A percentile compares a stretch with the other conserved stretches of the same genome.
phyloP scores from a whole-genome alignment of 1,284 basidiomycete species.

The Spongispora temasekensis region DNA sequence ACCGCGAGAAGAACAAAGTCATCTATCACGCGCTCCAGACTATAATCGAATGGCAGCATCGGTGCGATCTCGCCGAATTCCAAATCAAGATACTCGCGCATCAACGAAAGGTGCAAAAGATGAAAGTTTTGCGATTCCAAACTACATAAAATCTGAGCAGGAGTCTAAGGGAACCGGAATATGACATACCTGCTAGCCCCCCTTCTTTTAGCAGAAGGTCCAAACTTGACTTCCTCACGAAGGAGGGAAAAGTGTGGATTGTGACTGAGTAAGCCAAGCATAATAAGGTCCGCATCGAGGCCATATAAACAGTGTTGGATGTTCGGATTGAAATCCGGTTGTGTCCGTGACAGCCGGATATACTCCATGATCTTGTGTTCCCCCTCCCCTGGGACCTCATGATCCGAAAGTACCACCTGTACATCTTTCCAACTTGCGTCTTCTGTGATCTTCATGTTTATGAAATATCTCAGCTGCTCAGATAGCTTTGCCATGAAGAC shows the following conservation, averaged over 20 bases:
- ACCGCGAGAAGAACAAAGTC: constrained; percentile 97
- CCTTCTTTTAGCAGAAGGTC: constrained; percentile 77
- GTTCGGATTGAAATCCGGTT: constrained; percentile 93
- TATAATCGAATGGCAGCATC: constrained; percentile 69
- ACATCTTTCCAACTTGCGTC: constrained; percentile 94
- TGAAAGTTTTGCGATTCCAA: constrained; percentile 92
- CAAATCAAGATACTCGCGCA: constrained; percentile 96
- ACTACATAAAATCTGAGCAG: constrained; percentile 41
- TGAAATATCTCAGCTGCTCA: constrained; percentile 91
- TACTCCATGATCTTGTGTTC: constrained; percentile 99
- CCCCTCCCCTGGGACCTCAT: constrained; percentile 98
- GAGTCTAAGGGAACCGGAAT: constrained; percentile 2
- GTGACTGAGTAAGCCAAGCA: constrained; percentile 96
- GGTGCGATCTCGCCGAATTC: constrained; percentile 80
- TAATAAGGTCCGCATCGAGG: constrained; percentile 97
- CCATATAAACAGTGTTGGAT: constrained; percentile 97
- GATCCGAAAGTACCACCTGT: constrained; percentile 94
- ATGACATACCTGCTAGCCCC: constrained; percentile 60
- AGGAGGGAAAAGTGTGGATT: constrained; percentile 98
- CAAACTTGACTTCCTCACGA: constrained; percentile 98
- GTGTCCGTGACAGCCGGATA: constrained; percentile 92
- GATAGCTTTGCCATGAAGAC: constrained; percentile 94
- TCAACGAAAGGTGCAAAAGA: constrained; percentile 89
- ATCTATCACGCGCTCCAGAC: constrained; percentile 92
- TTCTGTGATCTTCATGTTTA: constrained; percentile 96